Conservation (phyloP, 1,284 basidiomycete species). For the Leccinum fuscescens region DNA sequence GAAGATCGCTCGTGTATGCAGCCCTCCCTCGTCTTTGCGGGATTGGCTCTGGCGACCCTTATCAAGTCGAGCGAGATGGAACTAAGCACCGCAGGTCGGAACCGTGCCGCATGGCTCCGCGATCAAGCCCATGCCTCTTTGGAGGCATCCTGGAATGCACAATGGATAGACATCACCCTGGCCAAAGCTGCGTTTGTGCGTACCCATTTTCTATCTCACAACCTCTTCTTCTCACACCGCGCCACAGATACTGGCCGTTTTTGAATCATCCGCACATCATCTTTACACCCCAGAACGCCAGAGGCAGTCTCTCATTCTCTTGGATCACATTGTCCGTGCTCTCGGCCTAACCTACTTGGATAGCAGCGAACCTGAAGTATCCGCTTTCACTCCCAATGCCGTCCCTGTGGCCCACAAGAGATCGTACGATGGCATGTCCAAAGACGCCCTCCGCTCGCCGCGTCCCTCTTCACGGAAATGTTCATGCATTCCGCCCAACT, state of each 20-base stretch:
- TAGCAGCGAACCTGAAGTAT: constrained; percentile 50
- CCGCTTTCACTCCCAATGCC: constrained; percentile 44
- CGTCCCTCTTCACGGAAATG: constrained; percentile 40
- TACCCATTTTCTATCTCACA: constrained; percentile 10
- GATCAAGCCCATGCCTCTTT: constrained; percentile 54
- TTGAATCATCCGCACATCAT: constrained; percentile 72
- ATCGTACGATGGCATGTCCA: constrained; percentile 27
- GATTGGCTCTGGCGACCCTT: constrained; percentile 68
- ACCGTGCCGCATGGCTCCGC: constrained; percentile 52
- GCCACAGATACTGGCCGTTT: constrained; percentile 64
- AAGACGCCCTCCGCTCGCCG: constrained; percentile 28
- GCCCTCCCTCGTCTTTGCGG: constrained; percentile 65
- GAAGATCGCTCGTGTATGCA: constrained; percentile 55
- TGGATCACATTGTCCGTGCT: constrained; percentile 61
- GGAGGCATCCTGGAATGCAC: constrained; percentile 48
- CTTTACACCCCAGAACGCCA: constrained; percentile 54
- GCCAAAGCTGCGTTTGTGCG: constrained; percentile 75
- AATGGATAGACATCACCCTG: constrained; percentile 58
- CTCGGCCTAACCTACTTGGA: constrained; percentile 60
- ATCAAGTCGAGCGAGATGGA: constrained; percentile 71
- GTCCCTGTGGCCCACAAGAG: constrained; percentile 47
- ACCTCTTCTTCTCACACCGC: constrained; percentile 2
- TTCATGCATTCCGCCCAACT: constrained; percentile 46
- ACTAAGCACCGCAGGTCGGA: constrained; percentile 47
- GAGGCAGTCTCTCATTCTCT: constrained; percentile 48